phyloP scores from a whole-genome alignment of 805 yeast genomes.

The Saturnispora serradocipensis region DNA sequence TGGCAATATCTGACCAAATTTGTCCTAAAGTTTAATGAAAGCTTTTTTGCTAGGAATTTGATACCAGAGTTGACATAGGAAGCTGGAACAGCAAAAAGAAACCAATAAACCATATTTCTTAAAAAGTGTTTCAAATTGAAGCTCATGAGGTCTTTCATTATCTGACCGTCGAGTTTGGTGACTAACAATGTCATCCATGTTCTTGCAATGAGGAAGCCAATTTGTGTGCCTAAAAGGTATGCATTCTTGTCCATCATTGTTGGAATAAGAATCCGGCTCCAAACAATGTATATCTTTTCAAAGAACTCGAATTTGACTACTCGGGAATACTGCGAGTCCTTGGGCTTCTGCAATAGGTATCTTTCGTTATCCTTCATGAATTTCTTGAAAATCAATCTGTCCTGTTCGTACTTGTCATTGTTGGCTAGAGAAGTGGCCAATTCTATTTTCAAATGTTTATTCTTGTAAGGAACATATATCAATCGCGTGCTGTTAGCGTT shows the following conservation, averaged over 20 bases:
- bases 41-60: conserved; percentile 63
- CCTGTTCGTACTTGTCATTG: conserved; percentile 45
- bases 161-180: conserved; percentile 86
- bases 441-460: conserved; percentile 30
- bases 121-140: conserved; percentile 68
- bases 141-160: conserved; percentile 79
- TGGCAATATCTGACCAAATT: conserved; percentile 78
- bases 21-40: conserved; percentile 78
- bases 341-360: background rate
- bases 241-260: conserved; percentile 58
- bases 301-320: conserved; percentile 48
- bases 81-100: conserved; percentile 85
- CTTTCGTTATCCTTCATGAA: conserved; percentile 28
- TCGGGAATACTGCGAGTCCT: background rate
- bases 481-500: conserved; percentile 25
- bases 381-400: conserved; percentile 43
- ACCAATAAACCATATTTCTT: conserved; percentile 78
- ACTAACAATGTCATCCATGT: conserved; percentile 82
- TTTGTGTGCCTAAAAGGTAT: conserved; percentile 56
- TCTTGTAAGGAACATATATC: conserved; percentile 41
- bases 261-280: conserved; percentile 73
- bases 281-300: conserved; percentile 63
- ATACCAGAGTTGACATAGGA: conserved; percentile 88
- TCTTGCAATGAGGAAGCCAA: conserved; percentile 64
- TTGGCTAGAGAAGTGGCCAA: conserved; percentile 35